Conservation (phyloP, 2,329 filamentous ascomycete species). For the Didymella arachidicola region DNA sequence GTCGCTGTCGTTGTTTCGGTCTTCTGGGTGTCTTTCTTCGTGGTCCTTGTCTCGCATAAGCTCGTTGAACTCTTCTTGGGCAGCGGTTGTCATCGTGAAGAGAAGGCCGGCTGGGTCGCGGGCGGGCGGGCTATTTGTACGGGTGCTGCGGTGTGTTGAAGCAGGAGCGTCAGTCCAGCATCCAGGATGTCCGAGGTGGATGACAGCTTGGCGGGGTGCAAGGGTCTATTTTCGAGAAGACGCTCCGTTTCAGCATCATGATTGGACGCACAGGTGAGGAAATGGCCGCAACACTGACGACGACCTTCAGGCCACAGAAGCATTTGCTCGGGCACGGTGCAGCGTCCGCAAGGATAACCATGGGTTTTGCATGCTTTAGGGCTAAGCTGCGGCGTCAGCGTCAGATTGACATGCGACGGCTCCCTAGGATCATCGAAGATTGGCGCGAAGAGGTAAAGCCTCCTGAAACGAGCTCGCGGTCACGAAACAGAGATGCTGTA, state of each 20-base stretch:
- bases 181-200: slow-evolving; percentile 15
- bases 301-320: slow-evolving; percentile 14
- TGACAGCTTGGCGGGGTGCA: slow-evolving; percentile 27
- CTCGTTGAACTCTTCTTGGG: slow-evolving; percentile 62
- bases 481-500: slow-evolving; percentile 35
- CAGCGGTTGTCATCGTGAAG: slow-evolving; percentile 54
- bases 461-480: slow-evolving; percentile 31
- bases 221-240: slow-evolving; percentile 21
- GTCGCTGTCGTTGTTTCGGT: slow-evolving; percentile 65
- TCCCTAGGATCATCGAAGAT: slow-evolving; percentile 27
- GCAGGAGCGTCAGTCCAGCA: slow-evolving; percentile 14
- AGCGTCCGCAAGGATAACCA: slow-evolving; percentile 10
- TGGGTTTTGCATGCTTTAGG: slow-evolving; percentile 21
- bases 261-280: slow-evolving; percentile 32
- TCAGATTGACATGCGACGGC: slow-evolving; percentile 25
- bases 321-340: slow-evolving; percentile 14
- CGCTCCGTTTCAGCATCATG: slow-evolving; percentile 24
- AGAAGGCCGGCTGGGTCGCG: slow-evolving; percentile 20
- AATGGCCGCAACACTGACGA: slow-evolving; percentile 19
- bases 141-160: slow-evolving; percentile 21
- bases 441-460: slow-evolving; percentile 26
- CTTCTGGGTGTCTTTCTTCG: slow-evolving; percentile 57
- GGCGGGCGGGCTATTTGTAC: slow-evolving; percentile 20
- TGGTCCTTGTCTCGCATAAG: slow-evolving; percentile 58
- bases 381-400: slow-evolving; percentile 19